Percentiles rank a stretch among this genome's conserved stretches.
Evolutionary conservation across 2,329 filamentous ascomycete species (phyloP).

Genomic region (Trichophyton schoenleinii): DNA sequence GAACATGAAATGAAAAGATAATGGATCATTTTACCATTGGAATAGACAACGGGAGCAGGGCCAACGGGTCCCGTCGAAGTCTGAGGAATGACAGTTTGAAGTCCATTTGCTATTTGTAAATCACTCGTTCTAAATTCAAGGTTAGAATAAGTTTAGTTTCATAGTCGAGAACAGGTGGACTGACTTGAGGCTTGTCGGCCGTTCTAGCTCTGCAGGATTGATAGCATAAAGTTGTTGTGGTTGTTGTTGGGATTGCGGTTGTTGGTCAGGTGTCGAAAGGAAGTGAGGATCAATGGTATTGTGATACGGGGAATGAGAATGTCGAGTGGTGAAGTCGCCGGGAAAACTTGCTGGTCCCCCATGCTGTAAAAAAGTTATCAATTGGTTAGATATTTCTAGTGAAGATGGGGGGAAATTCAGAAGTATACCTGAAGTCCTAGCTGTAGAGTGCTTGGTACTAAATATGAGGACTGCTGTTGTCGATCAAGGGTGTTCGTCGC

Average conservation of each 20-base stretch:
- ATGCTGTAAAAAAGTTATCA: not conserved
- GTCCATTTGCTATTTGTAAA: constrained; percentile 2
- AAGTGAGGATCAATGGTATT: constrained; percentile 32
- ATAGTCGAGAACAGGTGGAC: not conserved
- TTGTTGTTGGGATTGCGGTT: constrained; percentile 2
- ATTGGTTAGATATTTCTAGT: not conserved
- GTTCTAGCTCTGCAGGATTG: constrained; percentile 14
- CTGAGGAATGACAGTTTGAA: not conserved
- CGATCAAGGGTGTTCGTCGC: not conserved
- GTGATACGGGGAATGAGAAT: constrained; percentile 18
- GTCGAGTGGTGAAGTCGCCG: constrained; percentile 20
- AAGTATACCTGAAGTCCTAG: constrained; percentile 1
- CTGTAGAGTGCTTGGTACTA: not conserved
- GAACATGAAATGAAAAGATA: not conserved
- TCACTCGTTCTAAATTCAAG: not conserved
- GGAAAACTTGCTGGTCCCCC: constrained; percentile 19
- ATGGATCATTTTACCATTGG: not conserved
- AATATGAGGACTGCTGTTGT: not conserved
- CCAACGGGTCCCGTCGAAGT: not conserved
- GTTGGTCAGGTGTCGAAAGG: constrained; percentile 17
- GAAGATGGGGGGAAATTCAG: not conserved
- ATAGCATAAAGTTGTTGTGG: constrained; percentile 9
- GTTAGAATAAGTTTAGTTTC: not conserved
- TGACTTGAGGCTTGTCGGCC: constrained; percentile 6
- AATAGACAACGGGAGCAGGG: not conserved